Evolutionary conservation across 208 protist species (phyloP).

Genomic region (Wallacemonas sp.): DNA sequence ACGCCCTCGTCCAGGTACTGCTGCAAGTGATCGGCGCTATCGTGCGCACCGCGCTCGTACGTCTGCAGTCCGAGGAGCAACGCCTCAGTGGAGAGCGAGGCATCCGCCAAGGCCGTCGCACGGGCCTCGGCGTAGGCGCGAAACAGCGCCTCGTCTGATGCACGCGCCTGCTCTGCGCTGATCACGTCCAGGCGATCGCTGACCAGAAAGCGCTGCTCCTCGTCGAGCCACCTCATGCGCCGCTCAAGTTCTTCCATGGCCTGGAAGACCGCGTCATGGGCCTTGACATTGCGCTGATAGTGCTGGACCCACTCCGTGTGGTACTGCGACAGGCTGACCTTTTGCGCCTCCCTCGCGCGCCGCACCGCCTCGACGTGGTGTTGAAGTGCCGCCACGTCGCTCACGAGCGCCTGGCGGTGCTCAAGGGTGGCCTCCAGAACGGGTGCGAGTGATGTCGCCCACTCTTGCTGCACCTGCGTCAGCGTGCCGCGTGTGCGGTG

Average conservation of each 20-base stretch:
- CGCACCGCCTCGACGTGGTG: slow-evolving; percentile 32
- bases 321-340: slow-evolving; percentile 37
- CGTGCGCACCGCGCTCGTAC: slow-evolving; percentile 22
- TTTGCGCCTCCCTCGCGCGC: slow-evolving; percentile 34
- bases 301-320: slow-evolving; percentile 43
- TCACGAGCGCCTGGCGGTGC: slow-evolving; percentile 14
- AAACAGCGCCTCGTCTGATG: slow-evolving; percentile 58
- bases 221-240: slow-evolving; percentile 45
- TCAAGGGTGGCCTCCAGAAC: slow-evolving; percentile 4
- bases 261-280: slow-evolving; percentile 59
- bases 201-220: slow-evolving; percentile 52
- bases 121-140: slow-evolving; percentile 49
- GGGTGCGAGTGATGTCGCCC: slow-evolving; percentile 10
- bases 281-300: slow-evolving; percentile 60
- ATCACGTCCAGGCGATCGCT: slow-evolving; percentile 55
- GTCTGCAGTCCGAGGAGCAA: slow-evolving; percentile 25
- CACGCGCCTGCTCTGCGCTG: slow-evolving; percentile 48
- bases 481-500: slow-evolving; percentile 33
- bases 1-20: slow-evolving; percentile 44
- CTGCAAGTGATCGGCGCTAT: slow-evolving; percentile 34
- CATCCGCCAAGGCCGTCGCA: slow-evolving; percentile 29
- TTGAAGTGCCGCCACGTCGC: slow-evolving; percentile 47
- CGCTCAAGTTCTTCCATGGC: slow-evolving; percentile 79
- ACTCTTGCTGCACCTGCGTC: slow-evolving; percentile 26
- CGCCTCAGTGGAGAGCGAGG: slow-evolving; percentile 32